phyloP scores from a whole-genome alignment of 2,329 filamentous ascomycete species.

The Teratosphaeria pseudoeucalypti region DNA sequence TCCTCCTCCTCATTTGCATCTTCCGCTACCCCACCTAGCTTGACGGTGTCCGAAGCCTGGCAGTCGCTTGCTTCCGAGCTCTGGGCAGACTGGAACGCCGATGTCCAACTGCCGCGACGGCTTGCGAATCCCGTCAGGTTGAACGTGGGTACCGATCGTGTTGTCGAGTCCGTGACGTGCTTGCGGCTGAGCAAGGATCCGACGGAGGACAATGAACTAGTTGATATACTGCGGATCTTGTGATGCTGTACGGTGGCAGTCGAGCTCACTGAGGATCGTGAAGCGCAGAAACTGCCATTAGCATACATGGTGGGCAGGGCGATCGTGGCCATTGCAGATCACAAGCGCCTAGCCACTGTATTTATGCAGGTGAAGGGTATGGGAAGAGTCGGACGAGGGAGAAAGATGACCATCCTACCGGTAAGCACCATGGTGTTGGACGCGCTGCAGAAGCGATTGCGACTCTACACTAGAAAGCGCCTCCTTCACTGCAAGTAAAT shows the following conservation, averaged over 20 bases:
- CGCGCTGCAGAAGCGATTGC: not conserved
- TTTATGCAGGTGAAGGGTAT: not conserved
- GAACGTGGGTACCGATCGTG: slow-evolving; percentile 2
- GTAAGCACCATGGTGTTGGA: not conserved
- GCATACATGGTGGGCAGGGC: not conserved
- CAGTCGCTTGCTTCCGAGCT: slow-evolving; percentile 2
- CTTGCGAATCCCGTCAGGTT: slow-evolving; percentile 3
- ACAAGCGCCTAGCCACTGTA: not conserved
- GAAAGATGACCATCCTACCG: not conserved
- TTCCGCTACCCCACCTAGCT: slow-evolving; percentile 8
- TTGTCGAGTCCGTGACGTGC: not conserved
- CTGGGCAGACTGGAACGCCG: slow-evolving; percentile 3
- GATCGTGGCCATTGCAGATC: not conserved
- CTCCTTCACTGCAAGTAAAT: not conserved
- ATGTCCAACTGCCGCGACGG: slow-evolving; percentile 9
- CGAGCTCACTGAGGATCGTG: slow-evolving; percentile 15
- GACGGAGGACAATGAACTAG: slow-evolving; percentile 17
- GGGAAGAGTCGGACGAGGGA: not conserved
- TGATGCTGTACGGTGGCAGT: slow-evolving; percentile 17
- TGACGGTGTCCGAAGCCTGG: not conserved
- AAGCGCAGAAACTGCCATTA: slow-evolving; percentile 3
- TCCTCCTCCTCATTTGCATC: slow-evolving; percentile 2
- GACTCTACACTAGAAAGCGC: not conserved
- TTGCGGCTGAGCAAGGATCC: slow-evolving; percentile 11
- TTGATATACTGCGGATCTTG: slow-evolving; percentile 17